Conservation (phyloP, 2,329 filamentous ascomycete genomes). For the Nemania abortiva region DNA sequence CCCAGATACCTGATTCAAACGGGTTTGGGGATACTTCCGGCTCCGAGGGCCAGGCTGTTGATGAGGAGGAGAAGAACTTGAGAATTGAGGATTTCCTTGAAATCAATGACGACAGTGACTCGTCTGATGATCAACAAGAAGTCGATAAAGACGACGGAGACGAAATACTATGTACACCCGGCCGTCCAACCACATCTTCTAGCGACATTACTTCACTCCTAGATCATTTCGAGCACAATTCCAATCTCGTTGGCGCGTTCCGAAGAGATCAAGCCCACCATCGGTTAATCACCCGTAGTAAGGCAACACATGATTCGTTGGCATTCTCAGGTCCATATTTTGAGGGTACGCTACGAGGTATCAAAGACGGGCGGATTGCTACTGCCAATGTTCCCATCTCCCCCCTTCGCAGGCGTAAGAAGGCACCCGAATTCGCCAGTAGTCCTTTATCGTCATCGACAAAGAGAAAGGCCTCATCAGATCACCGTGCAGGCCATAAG, state of each 20-base stretch:
- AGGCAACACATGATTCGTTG: slow-evolving; percentile 72
- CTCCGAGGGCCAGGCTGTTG: slow-evolving; percentile 69
- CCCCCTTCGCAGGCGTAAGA: slow-evolving; percentile 71
- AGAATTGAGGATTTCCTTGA: slow-evolving; percentile 80
- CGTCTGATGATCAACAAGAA: slow-evolving; percentile 68
- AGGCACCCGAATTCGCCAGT: slow-evolving; percentile 58
- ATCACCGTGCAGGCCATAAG: slow-evolving; percentile 62
- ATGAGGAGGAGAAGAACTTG: slow-evolving; percentile 73
- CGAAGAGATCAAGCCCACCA: slow-evolving; percentile 75
- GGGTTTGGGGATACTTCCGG: slow-evolving; percentile 55
- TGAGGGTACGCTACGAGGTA: slow-evolving; percentile 70
- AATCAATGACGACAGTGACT: slow-evolving; percentile 70
- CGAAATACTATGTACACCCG: slow-evolving; percentile 63
- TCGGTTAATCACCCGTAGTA: slow-evolving; percentile 70
- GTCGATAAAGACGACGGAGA: slow-evolving; percentile 58
- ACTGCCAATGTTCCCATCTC: slow-evolving; percentile 77
- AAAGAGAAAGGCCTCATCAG: slow-evolving; percentile 67
- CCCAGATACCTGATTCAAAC: slow-evolving; percentile 72
- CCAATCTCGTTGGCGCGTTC: slow-evolving; percentile 81
- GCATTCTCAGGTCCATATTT: slow-evolving; percentile 71
- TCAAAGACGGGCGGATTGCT: slow-evolving; percentile 74
- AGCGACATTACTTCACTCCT: slow-evolving; percentile 68
- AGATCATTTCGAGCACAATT: slow-evolving; percentile 74
- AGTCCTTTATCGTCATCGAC: slow-evolving; percentile 63
- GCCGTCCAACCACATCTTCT: slow-evolving; percentile 61